Percentiles rank a stretch among this genome's conserved stretches.
These are phyloP conservation scores for Xylaria hypoxylon DNA, from an alignment of 2,329 filamentous ascomycete species.

Conservation along the genomic window DNA sequence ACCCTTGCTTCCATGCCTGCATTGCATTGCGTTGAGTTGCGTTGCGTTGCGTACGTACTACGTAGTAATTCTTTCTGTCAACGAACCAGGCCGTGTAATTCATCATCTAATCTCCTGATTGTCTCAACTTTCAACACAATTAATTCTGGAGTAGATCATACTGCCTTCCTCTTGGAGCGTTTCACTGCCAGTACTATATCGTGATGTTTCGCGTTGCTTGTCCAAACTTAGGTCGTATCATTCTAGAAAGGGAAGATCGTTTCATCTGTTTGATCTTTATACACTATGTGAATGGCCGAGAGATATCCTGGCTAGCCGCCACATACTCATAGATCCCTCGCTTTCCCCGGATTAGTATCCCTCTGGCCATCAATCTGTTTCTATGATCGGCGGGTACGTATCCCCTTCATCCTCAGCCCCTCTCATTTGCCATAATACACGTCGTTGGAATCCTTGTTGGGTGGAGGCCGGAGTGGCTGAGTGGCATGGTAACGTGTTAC, in stretches of 20 bases:
- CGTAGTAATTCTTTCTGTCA: no score
- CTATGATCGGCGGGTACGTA: constrained; percentile 20
- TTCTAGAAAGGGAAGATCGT: constrained; percentile 27
- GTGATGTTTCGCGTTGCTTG: neutral
- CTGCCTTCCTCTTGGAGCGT: neutral
- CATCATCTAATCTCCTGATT: neutral
- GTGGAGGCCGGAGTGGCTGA: constrained; percentile 26
- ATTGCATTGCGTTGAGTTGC: neutral
- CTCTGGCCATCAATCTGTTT: constrained; percentile 11
- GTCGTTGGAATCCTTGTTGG: neutral
- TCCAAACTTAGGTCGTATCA: neutral
- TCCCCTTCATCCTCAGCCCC: constrained; percentile 20
- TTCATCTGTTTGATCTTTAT: constrained; percentile 20
- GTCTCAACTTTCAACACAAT: neutral
- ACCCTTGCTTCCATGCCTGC: neutral
- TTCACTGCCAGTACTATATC: neutral
- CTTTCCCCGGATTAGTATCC: constrained; percentile 23
- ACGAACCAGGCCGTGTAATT: neutral
- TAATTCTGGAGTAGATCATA: neutral
- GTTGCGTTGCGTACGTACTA: no score
- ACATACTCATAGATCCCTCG: constrained; percentile 18
- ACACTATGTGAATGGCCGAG: constrained; percentile 8
- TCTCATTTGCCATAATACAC: constrained; percentile 21
- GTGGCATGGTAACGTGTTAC: constrained; percentile 15
- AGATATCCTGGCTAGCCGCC: neutral